Percentiles rank a stretch among this genome's conserved stretches.
Evolutionary conservation across 2,329 filamentous ascomycete species (phyloP).

Genomic region (Ilyonectria mors-panacis): DNA sequence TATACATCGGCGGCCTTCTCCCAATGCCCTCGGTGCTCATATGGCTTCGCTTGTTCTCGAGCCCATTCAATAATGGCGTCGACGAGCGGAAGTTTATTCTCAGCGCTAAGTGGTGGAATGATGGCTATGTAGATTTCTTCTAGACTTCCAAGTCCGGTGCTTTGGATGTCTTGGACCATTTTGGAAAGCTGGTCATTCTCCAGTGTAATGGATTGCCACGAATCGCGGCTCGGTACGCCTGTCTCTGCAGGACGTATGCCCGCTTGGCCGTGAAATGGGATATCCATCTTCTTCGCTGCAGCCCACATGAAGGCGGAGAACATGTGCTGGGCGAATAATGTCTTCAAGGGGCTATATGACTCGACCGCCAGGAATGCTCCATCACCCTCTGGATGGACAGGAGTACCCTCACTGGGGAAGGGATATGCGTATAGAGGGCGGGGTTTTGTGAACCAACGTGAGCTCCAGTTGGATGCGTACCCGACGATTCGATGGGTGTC

Average conservation of each 20-base stretch:
- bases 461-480: too few relatives aligned
- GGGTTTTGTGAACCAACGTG: too few relatives aligned
- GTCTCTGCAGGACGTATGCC: background rate
- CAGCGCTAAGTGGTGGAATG: background rate
- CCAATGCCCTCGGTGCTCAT: conserved; percentile 37
- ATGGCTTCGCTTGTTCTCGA: conserved; percentile 26
- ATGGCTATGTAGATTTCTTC: background rate
- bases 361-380: conserved; percentile 29
- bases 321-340: conserved; percentile 45
- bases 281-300: conserved; percentile 32
- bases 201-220: conserved; percentile 39
- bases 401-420: too few relatives aligned
- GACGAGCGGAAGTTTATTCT: conserved; percentile 6
- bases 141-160: conserved; percentile 31
- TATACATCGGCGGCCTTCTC: conserved; percentile 29
- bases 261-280: too few relatives aligned
- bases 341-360: conserved; percentile 27
- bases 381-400: too few relatives aligned
- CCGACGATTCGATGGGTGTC: too few relatives aligned
- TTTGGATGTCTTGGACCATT: conserved; percentile 37
- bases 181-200: conserved; percentile 35
- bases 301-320: conserved; percentile 50
- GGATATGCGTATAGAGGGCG: too few relatives aligned
- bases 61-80: conserved; percentile 33
- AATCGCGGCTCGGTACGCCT: background rate